phyloP scores from a whole-genome alignment of 257 asterid species.

The Forsythia suspensa region DNA sequence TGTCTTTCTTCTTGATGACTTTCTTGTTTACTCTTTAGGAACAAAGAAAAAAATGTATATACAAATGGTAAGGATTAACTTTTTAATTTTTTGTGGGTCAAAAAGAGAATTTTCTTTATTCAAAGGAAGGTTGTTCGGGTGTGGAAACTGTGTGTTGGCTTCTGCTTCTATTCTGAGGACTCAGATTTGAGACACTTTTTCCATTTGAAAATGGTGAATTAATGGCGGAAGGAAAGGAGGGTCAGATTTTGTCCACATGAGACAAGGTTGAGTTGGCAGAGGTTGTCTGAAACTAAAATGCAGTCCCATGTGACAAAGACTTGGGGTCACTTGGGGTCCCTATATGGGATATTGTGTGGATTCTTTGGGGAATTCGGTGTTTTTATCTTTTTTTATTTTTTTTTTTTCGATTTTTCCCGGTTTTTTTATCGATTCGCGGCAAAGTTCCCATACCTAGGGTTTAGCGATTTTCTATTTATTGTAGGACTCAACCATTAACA shows the following conservation, averaged over 20 bases:
- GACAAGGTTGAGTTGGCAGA: slow-evolving; percentile 35
- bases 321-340: not conserved
- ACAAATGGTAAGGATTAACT: not conserved
- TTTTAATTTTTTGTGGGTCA: not conserved
- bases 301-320: slow-evolving; percentile 31
- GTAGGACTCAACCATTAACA: too few relatives aligned
- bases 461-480: too few relatives aligned
- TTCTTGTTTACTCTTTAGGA: slow-evolving; percentile 6
- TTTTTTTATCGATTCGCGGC: too few relatives aligned
- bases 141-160: slow-evolving; percentile 13
- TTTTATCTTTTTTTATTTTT: too few relatives aligned
- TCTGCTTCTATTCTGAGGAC: slow-evolving; percentile 6
- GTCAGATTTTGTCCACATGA: not conserved
- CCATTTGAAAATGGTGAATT: not conserved
- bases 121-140: not conserved
- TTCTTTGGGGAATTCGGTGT: not conserved
- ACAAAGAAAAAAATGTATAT: not conserved
- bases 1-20: slow-evolving; percentile 20
- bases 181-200: slow-evolving; percentile 3
- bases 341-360: not conserved
- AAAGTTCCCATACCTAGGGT: too few relatives aligned
- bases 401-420: not conserved
- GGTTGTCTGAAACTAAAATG: slow-evolving; percentile 17
- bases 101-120: slow-evolving; percentile 14
- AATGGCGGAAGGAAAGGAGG: slow-evolving; percentile 18